Base-by-base conservation (phyloP, 331 rosid species). In the Acacia pycnantha region DNA sequence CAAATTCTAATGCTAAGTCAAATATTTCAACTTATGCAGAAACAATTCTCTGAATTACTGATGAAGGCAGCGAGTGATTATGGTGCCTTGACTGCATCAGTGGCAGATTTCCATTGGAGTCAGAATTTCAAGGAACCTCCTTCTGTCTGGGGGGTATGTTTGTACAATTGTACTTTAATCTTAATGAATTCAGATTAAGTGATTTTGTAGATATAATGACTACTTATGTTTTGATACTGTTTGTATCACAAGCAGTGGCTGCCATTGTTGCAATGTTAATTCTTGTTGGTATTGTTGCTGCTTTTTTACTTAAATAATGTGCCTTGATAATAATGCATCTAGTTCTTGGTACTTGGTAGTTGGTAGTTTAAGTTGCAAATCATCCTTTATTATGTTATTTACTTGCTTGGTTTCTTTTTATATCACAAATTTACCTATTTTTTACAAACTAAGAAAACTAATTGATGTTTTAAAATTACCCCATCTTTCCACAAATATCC, bases 61-160 rank as follows among this genome's bases (percentile, higher is more conserved):
- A 96, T 90, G 98, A 96, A 94, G 85, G 99, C 99, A 70, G 97
- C 98, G 67, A 90, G 98, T 89, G 98, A 92, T 83, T 96, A 96
- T 82, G 98, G 98, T 72, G 97, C 93, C 79, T 88, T 96, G 92
- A 96, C 99, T 51, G 87, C 95, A 71, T 96, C 98, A 68, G 97
- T 94, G 84, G 89, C 92, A 62, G 97, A 96, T 89, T 94, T 96
- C 82, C 97, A 94, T 84, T 96, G 99, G 99, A 96, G 98, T 85
- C 99, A 91, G 86, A 96, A 94, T 79, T 96, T 96, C 51, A 96
- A 92, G 90, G 99, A 94, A 79, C 91, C 98, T 72, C 98, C 98
- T 85, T 86, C 97, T 74, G 99, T 92, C 48, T 92, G 97, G 98
- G 98, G 98, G 93, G 99, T 93, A 92, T 78, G 93, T 70, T 75